Base-by-base conservation (phyloP, 2,329 filamentous ascomycete species). In the Penicillium polonicum region DNA sequence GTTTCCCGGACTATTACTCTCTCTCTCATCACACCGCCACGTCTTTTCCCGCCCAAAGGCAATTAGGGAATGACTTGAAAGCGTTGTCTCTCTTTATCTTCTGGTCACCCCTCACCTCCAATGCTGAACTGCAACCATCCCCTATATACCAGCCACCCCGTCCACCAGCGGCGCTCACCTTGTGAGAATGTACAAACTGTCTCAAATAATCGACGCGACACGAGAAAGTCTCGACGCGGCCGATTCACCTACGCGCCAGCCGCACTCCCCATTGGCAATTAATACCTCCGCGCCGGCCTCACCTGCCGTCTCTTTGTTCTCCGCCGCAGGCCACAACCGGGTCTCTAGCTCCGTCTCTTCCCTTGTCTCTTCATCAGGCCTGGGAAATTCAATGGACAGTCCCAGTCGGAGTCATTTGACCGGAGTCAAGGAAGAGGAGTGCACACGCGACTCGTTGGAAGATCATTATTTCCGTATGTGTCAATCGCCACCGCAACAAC, bases 351-450 rank as follows among this genome's bases (percentile, higher is more conserved):
- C 91, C 0, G 82, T 83, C 29, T 96, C 92, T 1, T 96, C 92
- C 5, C 81, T 90, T 9, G 78, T 81, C 61, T 87, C 81, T 55
- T 88, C 81, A 59, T 87, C 82, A 58, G 82, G 77, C 50, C 80
- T 79, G 58, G 76, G 76, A 39, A 78, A 75, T 54, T 77, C 75
- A 31, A 76, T 77, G 60, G 84, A 86, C 63, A 72, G 74, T 52
- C 71, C 74, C 29, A 80, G 82, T 67, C 90, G 90, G 75, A 82
- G 85, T 59, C 83, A 82, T 52, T 80, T 97, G 60, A 89, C 91
- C 17, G 90, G 94, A 68, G 89, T 97, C 21, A 85, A 92, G 68
- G 92, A 97, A 73, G 92, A 96, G 68, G 87, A 89, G 2, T 76
- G 86, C 42, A 89, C 92, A 72, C 83, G 83, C 53, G 89, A 82